These are phyloP conservation scores for Gyromitra esculenta DNA, from an alignment of 2,329 filamentous ascomycete genomes.

Conservation along the genomic window DNA sequence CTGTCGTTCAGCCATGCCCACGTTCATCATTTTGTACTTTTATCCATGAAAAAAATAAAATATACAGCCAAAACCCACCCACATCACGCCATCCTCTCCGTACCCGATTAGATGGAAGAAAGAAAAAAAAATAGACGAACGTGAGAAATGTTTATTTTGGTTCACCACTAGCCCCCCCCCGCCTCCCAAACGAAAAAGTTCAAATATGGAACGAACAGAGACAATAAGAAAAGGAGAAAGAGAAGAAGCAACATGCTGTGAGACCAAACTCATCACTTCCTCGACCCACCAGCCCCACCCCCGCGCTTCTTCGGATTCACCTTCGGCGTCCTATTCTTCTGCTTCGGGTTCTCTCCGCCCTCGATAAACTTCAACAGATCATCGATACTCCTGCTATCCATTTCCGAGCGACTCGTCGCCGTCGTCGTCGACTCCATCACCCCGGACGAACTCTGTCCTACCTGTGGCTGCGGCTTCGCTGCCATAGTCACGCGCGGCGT, in stretches of 20 bases:
- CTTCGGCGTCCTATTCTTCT: constrained; percentile 67
- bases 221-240: neutral
- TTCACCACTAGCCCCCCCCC: constrained; percentile 32
- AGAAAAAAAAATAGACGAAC: constrained; percentile 28
- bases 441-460: constrained; percentile 68
- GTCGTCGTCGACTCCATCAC: constrained; percentile 59
- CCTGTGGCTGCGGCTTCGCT: constrained; percentile 70
- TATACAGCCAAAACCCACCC: constrained; percentile 43
- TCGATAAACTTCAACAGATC: constrained; percentile 96
- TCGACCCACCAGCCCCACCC: constrained; percentile 38
- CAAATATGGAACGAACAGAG: constrained; percentile 8
- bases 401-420: constrained; percentile 59
- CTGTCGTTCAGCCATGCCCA: constrained; percentile 8
- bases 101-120: constrained; percentile 35
- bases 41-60: constrained; percentile 46
- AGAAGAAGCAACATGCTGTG: neutral
- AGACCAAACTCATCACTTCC: constrained; percentile 22
- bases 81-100: constrained; percentile 3
- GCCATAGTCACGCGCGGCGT: constrained; percentile 69
- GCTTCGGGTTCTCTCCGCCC: constrained; percentile 69
- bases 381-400: constrained; percentile 87
- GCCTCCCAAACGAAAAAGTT: neutral
- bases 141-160: constrained; percentile 36
- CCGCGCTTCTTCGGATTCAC: constrained; percentile 62
- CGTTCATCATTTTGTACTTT: constrained; percentile 30